A percentile compares a stretch with the other conserved stretches of the same genome.
Conservation (phyloP, 768 basidiomycete genomes). For the Suillus variegatus region DNA sequence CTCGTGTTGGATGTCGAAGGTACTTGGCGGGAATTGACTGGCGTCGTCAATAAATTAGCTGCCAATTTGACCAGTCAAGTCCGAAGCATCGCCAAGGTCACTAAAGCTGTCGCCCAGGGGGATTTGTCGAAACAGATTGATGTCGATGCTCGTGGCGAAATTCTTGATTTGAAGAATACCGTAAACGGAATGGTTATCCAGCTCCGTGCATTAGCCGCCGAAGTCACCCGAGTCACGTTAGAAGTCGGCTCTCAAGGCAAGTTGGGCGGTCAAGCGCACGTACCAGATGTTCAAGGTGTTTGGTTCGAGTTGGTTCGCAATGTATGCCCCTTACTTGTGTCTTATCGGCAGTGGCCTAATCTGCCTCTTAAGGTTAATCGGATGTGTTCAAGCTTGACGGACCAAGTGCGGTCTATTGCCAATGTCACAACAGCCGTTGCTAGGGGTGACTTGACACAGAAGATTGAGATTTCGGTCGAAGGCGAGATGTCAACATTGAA, state of each 20-base stretch:
- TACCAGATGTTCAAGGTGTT: constrained; percentile 91
- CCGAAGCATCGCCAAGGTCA: constrained; percentile 60
- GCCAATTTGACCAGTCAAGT: constrained; percentile 70
- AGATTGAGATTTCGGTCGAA: constrained; percentile 89
- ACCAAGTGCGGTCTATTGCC: constrained; percentile 82
- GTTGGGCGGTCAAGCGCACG: constrained; percentile 84
- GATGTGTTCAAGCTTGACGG: constrained; percentile 80
- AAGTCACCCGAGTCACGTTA: constrained; percentile 81
- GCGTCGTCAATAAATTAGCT: constrained; percentile 80
- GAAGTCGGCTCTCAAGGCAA: constrained; percentile 90
- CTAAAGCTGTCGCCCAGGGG: constrained; percentile 81
- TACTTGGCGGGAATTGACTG: constrained; percentile 84
- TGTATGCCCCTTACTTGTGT: constrained; percentile 38
- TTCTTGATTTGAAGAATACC: constrained; percentile 73
- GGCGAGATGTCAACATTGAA: constrained; percentile 87
- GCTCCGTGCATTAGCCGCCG: constrained; percentile 68
- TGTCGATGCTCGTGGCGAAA: constrained; percentile 89
- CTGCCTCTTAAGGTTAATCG: constrained; percentile 58
- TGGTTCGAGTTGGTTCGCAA: constrained; percentile 82
- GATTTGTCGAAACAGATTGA: constrained; percentile 91
- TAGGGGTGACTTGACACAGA: constrained; percentile 86
- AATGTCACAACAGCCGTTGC: constrained; percentile 89
- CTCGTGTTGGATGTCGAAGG: constrained; percentile 87
- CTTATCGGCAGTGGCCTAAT: neutral
- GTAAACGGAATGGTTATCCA: constrained; percentile 54